Conservation (phyloP, 441 rosid species). For the Aleurites moluccanus region DNA sequence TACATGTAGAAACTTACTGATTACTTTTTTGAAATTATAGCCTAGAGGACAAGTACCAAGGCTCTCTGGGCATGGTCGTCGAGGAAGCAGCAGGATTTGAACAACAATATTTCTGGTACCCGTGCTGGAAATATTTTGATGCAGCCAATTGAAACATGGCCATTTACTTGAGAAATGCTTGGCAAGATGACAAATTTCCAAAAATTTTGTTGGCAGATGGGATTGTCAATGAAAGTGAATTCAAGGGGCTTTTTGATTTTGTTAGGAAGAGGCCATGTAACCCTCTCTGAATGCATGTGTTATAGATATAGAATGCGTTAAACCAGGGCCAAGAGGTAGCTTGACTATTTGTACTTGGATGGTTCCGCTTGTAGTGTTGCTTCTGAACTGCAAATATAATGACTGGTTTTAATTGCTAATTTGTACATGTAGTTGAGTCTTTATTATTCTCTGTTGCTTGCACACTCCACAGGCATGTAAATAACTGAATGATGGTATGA, state of each 20-base stretch:
- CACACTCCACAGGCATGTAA: no score
- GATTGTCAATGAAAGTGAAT: not conserved
- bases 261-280: not conserved
- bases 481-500: no score
- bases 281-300: not conserved
- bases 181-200: not conserved
- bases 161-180: no score
- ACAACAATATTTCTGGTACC: not conserved
- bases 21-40: constrained; percentile 20
- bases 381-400: not conserved
- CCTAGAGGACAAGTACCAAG: constrained; percentile 29
- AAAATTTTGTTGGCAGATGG: not conserved
- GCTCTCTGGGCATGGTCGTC: constrained; percentile 38
- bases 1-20: no score
- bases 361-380: not conserved
- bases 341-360: constrained; percentile 4
- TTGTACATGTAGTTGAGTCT: not conserved
- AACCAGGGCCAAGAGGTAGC: not conserved
- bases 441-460: no score
- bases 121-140: not conserved
- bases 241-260: not conserved
- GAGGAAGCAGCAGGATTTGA: constrained; percentile 44
- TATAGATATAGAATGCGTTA: not conserved
- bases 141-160: not conserved
- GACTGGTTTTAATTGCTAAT: not conserved